Conservation (phyloP, 345 rosid genomes). For the Heritiera fomes region DNA sequence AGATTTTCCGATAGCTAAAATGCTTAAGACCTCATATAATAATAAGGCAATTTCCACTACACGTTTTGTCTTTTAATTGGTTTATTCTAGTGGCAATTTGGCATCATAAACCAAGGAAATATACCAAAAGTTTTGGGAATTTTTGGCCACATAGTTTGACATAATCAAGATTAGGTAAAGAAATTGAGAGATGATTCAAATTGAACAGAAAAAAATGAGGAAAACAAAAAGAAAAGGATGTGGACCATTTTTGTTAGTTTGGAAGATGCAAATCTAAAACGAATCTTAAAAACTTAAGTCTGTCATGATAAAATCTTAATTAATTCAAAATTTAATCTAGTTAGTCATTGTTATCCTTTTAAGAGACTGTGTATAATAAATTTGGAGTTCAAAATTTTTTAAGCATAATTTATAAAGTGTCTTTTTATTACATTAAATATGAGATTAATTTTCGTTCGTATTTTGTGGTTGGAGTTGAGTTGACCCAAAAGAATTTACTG, state of each 20-base stretch:
- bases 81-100: not conserved
- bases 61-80: not conserved
- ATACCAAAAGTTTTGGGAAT: not conserved
- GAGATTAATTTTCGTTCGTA: too few relatives aligned
- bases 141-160: not conserved
- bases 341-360: too few relatives aligned
- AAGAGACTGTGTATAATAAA: too few relatives aligned
- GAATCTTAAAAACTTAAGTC: not conserved
- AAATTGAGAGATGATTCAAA: not conserved
- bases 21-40: not conserved
- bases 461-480: too few relatives aligned
- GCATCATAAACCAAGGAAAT: not conserved
- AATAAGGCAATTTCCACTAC: not conserved
- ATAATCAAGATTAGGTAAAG: slow-evolving; percentile 2
- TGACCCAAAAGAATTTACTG: too few relatives aligned
- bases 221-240: not conserved
- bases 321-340: too few relatives aligned
- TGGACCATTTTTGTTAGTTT: too few relatives aligned
- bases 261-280: not conserved
- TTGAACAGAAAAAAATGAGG: not conserved
- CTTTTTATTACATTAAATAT: too few relatives aligned
- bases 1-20: slow-evolving; percentile 12
- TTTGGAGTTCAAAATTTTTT: too few relatives aligned
- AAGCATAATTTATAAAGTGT: too few relatives aligned
- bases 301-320: too few relatives aligned